Percentiles rank a stretch among this genome's conserved stretches.
Evolutionary conservation across 2,329 filamentous ascomycete genomes (phyloP).

Genomic region (Ophiostoma sp.): DNA sequence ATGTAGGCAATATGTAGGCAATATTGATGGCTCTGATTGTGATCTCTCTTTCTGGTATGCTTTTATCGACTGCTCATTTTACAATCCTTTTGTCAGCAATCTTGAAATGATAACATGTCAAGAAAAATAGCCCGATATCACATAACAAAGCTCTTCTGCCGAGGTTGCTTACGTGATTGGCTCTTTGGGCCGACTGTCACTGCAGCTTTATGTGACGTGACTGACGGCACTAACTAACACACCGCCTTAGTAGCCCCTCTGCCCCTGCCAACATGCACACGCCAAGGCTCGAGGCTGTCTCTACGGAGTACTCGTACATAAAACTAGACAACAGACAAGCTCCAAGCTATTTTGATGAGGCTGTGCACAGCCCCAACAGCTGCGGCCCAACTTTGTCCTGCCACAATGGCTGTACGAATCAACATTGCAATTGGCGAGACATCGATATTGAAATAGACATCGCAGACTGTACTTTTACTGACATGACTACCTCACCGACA

Average conservation of each 20-base stretch:
- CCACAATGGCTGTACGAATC: slow-evolving; percentile 8
- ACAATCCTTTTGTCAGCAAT: too few relatives aligned
- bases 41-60: background rate
- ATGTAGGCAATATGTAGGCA: background rate
- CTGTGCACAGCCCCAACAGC: slow-evolving; percentile 12
- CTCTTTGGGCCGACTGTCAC: background rate
- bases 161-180: background rate
- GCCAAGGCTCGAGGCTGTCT: background rate
- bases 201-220: too few relatives aligned
- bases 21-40: background rate
- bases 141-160: background rate
- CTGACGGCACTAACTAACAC: background rate
- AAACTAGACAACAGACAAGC: background rate
- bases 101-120: too few relatives aligned
- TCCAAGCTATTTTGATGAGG: background rate
- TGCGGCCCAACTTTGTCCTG: background rate
- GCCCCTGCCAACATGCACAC: background rate
- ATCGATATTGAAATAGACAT: too few relatives aligned
- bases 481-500: too few relatives aligned
- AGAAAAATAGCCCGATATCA: background rate
- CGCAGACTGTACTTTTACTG: too few relatives aligned
- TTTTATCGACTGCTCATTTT: background rate
- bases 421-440: background rate
- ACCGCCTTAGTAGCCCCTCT: too few relatives aligned
- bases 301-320: too few relatives aligned